Evolutionary conservation across 139 green algal species (phyloP).

Genomic region (Picochlorum sp.): DNA sequence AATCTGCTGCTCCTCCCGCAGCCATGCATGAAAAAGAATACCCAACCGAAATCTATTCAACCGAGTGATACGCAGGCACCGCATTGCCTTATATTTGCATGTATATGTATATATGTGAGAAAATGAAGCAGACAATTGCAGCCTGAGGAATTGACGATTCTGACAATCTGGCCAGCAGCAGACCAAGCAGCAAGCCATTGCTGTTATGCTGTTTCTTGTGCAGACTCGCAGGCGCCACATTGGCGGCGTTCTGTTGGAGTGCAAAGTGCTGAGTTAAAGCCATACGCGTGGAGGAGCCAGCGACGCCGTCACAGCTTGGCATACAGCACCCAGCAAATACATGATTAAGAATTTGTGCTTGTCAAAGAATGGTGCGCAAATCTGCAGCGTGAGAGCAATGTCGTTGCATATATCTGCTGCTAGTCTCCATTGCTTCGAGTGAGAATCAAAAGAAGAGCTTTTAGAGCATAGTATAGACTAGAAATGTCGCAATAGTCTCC

Average conservation of each 20-base stretch:
- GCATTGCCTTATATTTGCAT: slow-evolving; percentile 70
- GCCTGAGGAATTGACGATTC: neutral
- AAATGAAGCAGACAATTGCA: slow-evolving; percentile 17
- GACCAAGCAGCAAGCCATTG: slow-evolving; percentile 73
- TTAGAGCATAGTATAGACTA: slow-evolving; percentile 50
- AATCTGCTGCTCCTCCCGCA: no score
- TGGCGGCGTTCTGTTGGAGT: slow-evolving; percentile 56
- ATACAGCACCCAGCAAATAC: slow-evolving; percentile 52
- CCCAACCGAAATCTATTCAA: slow-evolving; percentile 42
- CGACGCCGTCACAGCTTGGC: slow-evolving; percentile 55
- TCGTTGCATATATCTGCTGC: slow-evolving; percentile 59
- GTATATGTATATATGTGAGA: slow-evolving; percentile 59
- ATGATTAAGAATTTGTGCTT: slow-evolving; percentile 58
- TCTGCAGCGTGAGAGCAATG: slow-evolving; percentile 15
- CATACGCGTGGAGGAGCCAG: slow-evolving; percentile 61
- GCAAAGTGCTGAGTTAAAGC: slow-evolving; percentile 85
- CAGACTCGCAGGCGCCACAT: slow-evolving; percentile 78
- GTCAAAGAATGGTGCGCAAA: slow-evolving; percentile 7
- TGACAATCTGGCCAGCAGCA: slow-evolving; percentile 38
- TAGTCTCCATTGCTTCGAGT: slow-evolving; percentile 75
- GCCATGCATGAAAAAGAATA: no score
- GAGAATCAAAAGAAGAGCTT: slow-evolving; percentile 38
- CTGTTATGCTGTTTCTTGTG: slow-evolving; percentile 68
- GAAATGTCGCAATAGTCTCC: slow-evolving; percentile 39
- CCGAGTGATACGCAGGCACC: slow-evolving; percentile 55